phyloP scores from a whole-genome alignment of 1,284 basidiomycete genomes.

The Ganoderma boninense region DNA sequence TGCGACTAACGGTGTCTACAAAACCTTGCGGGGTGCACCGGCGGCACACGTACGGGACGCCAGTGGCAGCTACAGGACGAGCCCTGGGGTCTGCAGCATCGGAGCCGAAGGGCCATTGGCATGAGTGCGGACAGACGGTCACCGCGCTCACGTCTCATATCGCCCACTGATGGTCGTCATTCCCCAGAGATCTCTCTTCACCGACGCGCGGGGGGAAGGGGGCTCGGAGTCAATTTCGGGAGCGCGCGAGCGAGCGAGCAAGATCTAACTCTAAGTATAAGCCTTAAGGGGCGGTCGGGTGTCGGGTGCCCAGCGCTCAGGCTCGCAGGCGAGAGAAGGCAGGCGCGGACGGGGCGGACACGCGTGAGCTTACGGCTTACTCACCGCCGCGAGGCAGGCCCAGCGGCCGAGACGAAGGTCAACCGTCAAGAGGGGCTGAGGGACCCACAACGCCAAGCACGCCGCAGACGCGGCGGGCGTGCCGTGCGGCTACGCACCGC shows the following conservation, averaged over 20 bases:
- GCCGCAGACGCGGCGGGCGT: conserved; percentile 2
- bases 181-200: neutral
- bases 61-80: too few species aligned
- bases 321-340: neutral
- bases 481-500: conserved; percentile 5
- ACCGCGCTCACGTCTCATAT: neutral
- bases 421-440: too few species aligned
- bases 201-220: neutral
- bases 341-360: neutral
- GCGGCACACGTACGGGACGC: too few species aligned
- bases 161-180: neutral
- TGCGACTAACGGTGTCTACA: neutral
- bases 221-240: neutral
- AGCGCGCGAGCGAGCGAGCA: neutral
- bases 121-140: neutral
- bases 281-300: neutral
- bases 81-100: neutral
- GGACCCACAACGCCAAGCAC: conserved; percentile 16
- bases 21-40: too few species aligned
- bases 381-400: neutral
- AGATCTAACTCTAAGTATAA: neutral
- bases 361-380: neutral
- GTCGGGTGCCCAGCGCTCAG: too few species aligned
- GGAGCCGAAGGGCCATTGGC: neutral
- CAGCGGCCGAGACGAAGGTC: neutral